Evolutionary conservation across 139 green algal species (phyloP), one percentile per base, ranked within the genome.

Genomic region (Bryopsis sp.): DNA sequence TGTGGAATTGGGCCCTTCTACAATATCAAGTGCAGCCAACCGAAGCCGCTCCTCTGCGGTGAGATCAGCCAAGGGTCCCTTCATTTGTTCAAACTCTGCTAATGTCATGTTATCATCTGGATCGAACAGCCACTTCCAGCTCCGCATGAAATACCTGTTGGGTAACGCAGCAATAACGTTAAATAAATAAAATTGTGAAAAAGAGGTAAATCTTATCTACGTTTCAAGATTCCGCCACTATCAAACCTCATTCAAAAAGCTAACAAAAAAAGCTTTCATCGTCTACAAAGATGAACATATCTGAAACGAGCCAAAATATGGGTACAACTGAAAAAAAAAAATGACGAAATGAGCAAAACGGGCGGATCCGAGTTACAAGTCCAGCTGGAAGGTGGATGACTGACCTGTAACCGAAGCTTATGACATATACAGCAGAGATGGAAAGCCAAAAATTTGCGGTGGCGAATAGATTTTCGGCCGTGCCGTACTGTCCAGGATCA

Each of bases 141-240:
- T 64, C 19, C 77, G 73, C 34, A 76, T 75, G 7, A 80, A 50
- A 59, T 80, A 80, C 50, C 74, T 79, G n/a, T n/a, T n/a, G n/a
- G n/a, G n/a, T n/a, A n/a, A n/a, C n/a, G n/a, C n/a, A n/a, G n/a
- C n/a, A n/a, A n/a, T n/a, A n/a, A n/a, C n/a, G n/a, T n/a, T n/a
- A n/a, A n/a, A n/a, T n/a, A n/a, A n/a, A n/a, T n/a, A n/a, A n/a
- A n/a, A n/a, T n/a, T n/a, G n/a, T n/a, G n/a, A n/a, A n/a, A n/a
- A n/a, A n/a, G n/a, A n/a, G n/a, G n/a, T n/a, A n/a, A n/a, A n/a
- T n/a, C n/a, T n/a, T n/a, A n/a, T n/a, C n/a, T n/a, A n/a, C n/a
- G n/a, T n/a, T n/a, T n/a, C n/a, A n/a, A n/a, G n/a, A n/a, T n/a
- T n/a, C n/a, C n/a, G n/a, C n/a, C n/a, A n/a, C n/a, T n/a, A n/a